A percentile compares a stretch with the other conserved stretches of the same genome.
Evolutionary conservation across 1,139 yeast genomes (phyloP).

Genomic region (Taphrina pruni): DNA sequence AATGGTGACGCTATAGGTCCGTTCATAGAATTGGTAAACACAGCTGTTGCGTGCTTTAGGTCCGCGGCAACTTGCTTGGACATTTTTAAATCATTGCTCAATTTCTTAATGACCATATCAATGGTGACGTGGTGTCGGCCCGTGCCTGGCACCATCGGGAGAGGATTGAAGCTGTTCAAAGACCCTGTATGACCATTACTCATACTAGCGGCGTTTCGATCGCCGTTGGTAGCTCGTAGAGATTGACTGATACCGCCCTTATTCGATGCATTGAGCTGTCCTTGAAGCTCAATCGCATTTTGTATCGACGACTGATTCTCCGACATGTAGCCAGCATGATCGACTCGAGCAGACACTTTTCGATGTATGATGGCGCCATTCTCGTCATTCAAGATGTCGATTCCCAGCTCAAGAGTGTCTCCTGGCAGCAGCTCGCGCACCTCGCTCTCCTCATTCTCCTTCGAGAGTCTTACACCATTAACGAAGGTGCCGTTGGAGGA

Average conservation of each 20-base stretch:
- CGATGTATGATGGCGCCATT: constrained; percentile 45
- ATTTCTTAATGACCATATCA: constrained; percentile 40
- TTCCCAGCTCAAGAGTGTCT: constrained; percentile 85
- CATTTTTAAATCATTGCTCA: constrained; percentile 27
- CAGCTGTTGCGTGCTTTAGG: constrained; percentile 40
- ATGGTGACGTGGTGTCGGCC: constrained; percentile 39
- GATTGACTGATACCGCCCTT: constrained; percentile 20
- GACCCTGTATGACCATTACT: not conserved
- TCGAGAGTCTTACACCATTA: constrained; percentile 71
- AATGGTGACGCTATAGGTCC: constrained; percentile 8
- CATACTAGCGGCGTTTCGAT: not conserved
- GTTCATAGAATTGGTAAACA: constrained; percentile 1
- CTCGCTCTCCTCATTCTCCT: constrained; percentile 60
- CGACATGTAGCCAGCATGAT: constrained; percentile 43
- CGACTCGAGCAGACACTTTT: constrained; percentile 46
- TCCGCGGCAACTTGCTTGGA: constrained; percentile 42
- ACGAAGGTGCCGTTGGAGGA: constrained; percentile 95
- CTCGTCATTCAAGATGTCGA: constrained; percentile 62
- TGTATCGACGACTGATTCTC: constrained; percentile 28
- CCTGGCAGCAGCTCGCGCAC: constrained; percentile 71
- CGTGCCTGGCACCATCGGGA: not conserved
- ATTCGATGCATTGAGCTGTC: constrained; percentile 7
- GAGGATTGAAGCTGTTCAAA: not conserved
- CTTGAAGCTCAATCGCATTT: not conserved
- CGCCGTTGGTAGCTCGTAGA: constrained; percentile 4